Evolutionary conservation across 495 filamentous ascomycete genomes (phyloP), one percentile per base, ranked within the genome.

Genomic region (Hypoxylon fragiforme): DNA sequence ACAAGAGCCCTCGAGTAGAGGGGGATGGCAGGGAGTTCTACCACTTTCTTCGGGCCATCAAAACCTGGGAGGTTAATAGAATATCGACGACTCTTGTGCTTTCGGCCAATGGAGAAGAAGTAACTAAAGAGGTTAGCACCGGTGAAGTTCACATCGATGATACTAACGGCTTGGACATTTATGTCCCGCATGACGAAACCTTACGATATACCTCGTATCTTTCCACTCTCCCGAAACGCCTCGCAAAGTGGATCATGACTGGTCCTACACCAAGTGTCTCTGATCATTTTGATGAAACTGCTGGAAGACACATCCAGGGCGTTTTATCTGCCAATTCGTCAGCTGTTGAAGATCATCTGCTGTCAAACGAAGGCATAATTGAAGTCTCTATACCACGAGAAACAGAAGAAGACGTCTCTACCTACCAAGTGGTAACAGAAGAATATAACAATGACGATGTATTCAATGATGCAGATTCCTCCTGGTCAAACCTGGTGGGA

Each of bases 201-300:
- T 16, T 30, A 3, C 69, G 68, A 46, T 62, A 73, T 19, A 7
- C 68, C n/a, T 70, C 64, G 38, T 76, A 73, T 49, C 19, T 43
- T 35, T 63, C 44, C 11, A 21, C 28, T 3, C 61, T 79, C 6
- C 72, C 75, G 6, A 13, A 37, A 7, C 46, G 48, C 1, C 49
- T 79, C 7, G 32, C 57, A 0, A 54, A 54, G 7, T 74, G 70
- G 66, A 59, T 77, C 16, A 69, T 75, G 66, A 59, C 49, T 6
- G 63, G 68, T 19, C 60, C 63, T 32, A 28, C 40, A 2, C 65
- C 67, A 21, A 41, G 64, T 28, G 65, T 57, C 13, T 44, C 28
- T 13, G 12, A n/a, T 11, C 19, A 43, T 14, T 6, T 38, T 9
- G 38, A 49, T 30, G 1, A 9, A 44, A 53, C 14, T 34, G 32